Percentiles rank a stretch among this genome's conserved stretches.
These are phyloP conservation scores for Babesia gibsoni DNA, from an alignment of 169 alveolate species.

Conservation along the genomic window DNA sequence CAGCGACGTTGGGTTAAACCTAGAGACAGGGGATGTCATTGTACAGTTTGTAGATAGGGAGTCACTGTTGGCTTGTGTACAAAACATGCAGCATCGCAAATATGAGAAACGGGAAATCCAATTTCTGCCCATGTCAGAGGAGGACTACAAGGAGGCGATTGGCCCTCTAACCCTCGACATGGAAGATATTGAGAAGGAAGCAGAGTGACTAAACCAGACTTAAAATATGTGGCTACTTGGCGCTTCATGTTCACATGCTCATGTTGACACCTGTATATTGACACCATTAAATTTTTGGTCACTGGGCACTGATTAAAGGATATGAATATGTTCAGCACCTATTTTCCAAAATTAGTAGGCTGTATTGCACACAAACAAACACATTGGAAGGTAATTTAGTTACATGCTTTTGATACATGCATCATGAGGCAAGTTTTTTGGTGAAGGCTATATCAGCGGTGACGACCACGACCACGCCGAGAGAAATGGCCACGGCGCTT, in stretches of 20 bases:
- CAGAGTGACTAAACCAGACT: too few relatives aligned
- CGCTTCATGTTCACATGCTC: too few relatives aligned
- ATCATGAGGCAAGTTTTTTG: not conserved
- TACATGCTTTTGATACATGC: too few relatives aligned
- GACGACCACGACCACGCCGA: slow-evolving; percentile 4
- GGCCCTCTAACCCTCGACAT: slow-evolving; percentile 39
- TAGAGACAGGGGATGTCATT: slow-evolving; percentile 69
- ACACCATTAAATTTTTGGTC: too few relatives aligned
- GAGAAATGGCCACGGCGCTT: not conserved
- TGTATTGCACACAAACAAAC: too few relatives aligned
- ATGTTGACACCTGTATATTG: too few relatives aligned
- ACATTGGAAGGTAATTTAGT: too few relatives aligned
- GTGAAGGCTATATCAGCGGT: not conserved
- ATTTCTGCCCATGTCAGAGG: slow-evolving; percentile 53
- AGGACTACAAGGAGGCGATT: slow-evolving; percentile 36
- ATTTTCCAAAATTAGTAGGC: too few relatives aligned
- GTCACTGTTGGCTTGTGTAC: slow-evolving; percentile 68
- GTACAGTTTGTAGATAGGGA: slow-evolving; percentile 66
- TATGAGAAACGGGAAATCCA: slow-evolving; percentile 69
- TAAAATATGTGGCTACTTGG: too few relatives aligned
- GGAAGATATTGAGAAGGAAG: slow-evolving; percentile 40
- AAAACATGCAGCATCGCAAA: slow-evolving; percentile 69
- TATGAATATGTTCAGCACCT: too few relatives aligned
- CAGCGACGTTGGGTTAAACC: slow-evolving; percentile 58
- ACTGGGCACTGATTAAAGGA: too few relatives aligned